Percentiles rank a stretch among this genome's conserved stretches.
These are phyloP conservation scores for Wickerhamiella vanderwaltii DNA, from an alignment of 805 yeast genomes.

Conservation along the genomic window DNA sequence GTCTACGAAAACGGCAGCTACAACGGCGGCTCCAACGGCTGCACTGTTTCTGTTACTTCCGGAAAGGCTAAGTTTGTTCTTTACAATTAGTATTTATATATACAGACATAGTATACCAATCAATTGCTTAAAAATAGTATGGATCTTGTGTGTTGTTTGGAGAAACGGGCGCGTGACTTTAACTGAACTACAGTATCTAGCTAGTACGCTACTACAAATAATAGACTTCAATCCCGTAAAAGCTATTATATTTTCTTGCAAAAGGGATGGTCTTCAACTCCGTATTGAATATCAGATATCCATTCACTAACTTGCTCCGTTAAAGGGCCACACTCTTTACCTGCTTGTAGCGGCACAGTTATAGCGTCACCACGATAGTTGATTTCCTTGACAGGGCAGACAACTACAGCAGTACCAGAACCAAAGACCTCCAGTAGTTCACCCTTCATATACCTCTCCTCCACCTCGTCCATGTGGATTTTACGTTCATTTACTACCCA, in stretches of 20 bases:
- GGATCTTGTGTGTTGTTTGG: too few species aligned
- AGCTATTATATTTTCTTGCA: constrained; percentile 12
- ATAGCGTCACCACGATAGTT: constrained; percentile 68
- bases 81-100: too few species aligned
- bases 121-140: too few species aligned
- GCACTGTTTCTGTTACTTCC: constrained; percentile 79
- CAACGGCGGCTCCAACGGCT: constrained; percentile 71
- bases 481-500: constrained; percentile 81
- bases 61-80: constrained; percentile 81
- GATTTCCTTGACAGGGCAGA: constrained; percentile 80
- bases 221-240: too few species aligned
- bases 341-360: constrained; percentile 65
- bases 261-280: constrained; percentile 50
- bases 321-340: constrained; percentile 50
- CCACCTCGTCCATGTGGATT: constrained; percentile 69
- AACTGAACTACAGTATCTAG: too few species aligned
- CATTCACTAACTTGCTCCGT: constrained; percentile 70
- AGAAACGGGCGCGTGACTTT: too few species aligned
- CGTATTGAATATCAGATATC: constrained; percentile 87
- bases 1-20: constrained; percentile 65
- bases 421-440: constrained; percentile 91
- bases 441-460: constrained; percentile 64
- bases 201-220: too few species aligned
- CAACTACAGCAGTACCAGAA: constrained; percentile 95
- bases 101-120: too few species aligned